Evolutionary conservation across 352 stramenopile species (phyloP).

Genomic region (Pythium angustatum): DNA sequence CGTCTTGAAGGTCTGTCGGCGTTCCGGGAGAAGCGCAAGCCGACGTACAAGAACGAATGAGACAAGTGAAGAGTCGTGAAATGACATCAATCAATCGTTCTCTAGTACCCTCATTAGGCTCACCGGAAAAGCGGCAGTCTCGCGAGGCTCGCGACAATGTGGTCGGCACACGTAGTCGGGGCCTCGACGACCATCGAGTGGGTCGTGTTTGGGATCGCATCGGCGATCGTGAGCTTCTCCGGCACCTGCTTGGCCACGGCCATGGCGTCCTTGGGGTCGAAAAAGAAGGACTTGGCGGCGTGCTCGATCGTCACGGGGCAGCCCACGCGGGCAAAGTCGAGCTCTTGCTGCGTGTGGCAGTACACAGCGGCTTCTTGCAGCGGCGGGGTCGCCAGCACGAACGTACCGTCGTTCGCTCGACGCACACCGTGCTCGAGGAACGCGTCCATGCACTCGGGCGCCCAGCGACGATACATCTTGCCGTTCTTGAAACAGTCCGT

Average conservation of each 20-base stretch:
- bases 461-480: slow-evolving; percentile 22
- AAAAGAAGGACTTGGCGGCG: slow-evolving; percentile 20
- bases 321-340: slow-evolving; percentile 6
- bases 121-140: slow-evolving; percentile 18
- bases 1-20: slow-evolving; percentile 90
- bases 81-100: too few relatives aligned
- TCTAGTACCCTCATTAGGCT: too few relatives aligned
- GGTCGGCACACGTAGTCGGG: slow-evolving; percentile 31
- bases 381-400: slow-evolving; percentile 17
- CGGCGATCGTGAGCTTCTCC: slow-evolving; percentile 16
- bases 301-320: slow-evolving; percentile 25
- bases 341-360: slow-evolving; percentile 12
- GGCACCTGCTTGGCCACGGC: not conserved
- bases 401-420: slow-evolving; percentile 9
- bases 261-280: slow-evolving; percentile 2
- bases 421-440: slow-evolving; percentile 20
- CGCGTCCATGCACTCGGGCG: slow-evolving; percentile 18
- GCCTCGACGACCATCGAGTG: slow-evolving; percentile 31
- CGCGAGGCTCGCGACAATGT: slow-evolving; percentile 33
- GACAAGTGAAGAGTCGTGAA: too few relatives aligned
- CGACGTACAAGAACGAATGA: slow-evolving; percentile 90
- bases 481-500: slow-evolving; percentile 18
- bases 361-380: slow-evolving; percentile 25
- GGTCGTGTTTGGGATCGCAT: slow-evolving; percentile 17
- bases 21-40: slow-evolving; percentile 93